Base-by-base conservation (phyloP, 2,329 filamentous ascomycete species). In the Exophiala viscosa region DNA sequence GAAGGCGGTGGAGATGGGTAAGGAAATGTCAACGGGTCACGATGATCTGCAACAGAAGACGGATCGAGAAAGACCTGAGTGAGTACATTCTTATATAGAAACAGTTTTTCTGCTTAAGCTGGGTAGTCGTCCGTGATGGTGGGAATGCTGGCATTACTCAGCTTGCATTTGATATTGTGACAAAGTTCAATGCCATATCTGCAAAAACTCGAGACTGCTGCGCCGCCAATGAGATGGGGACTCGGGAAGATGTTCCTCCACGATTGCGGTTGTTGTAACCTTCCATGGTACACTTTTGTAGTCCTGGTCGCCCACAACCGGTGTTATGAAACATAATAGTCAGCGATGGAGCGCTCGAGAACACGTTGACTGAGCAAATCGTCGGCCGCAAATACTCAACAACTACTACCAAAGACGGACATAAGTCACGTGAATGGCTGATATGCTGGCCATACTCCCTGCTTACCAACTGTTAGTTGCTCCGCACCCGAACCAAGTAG, bases 281-380 rank as follows among this genome's bases (percentile, higher is more conserved):
- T 28, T 28, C 23, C 23, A 28, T 28, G 23, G 23, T 2, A 28
- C 8, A 7, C 23, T 28, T 5, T 28, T 1, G 23, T 28, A 28
- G 23, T 28, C 23, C 23, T 28, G 8, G 41, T 44, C n/a, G 13
- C 11, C 31, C 23, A 17, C 20, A 14, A n/a, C 28, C 47, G 17
- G 38, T 33, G 17, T 44, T 44, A 50, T 41, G 8, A 50, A 13
- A 44, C 39, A 34, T 20, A 42, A 38, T 14, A 42, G 47, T 49
- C 47, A 49, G 47, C 47, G 43, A 32, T 20, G 33, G 48, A 50
- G 14, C 18, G 14, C 17, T 28, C 23, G 23, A 28, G 23, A 28
- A 28, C n/a, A n/a, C 23, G 2, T 28, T 28, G 23, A 28, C 23
- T 28, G 23, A 28, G 23, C 23, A 14, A 9, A 17, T 15, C 7